Evolutionary conservation across 1,284 basidiomycete genomes (phyloP).

Genomic region (Athelia sp.): DNA sequence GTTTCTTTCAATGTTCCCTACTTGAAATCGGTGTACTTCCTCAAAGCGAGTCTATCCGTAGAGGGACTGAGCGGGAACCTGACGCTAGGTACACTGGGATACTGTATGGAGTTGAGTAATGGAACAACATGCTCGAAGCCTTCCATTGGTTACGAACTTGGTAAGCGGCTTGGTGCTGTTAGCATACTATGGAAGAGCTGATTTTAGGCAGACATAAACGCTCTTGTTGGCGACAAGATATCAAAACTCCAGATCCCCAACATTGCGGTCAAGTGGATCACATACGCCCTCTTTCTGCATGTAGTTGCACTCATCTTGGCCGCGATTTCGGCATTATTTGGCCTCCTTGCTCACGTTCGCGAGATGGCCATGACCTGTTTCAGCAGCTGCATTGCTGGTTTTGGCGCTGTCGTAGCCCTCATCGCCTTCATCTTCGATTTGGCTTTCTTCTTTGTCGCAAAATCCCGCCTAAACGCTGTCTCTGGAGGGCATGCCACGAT

Average conservation of each 20-base stretch:
- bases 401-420: slow-evolving; percentile 69
- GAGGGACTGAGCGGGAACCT: slow-evolving; percentile 53
- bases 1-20: slow-evolving; percentile 86
- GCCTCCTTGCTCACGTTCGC: slow-evolving; percentile 79
- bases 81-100: slow-evolving; percentile 83
- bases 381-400: slow-evolving; percentile 77
- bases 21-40: slow-evolving; percentile 81
- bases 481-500: slow-evolving; percentile 65
- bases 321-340: slow-evolving; percentile 70
- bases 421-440: slow-evolving; percentile 85
- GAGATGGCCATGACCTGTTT: slow-evolving; percentile 83
- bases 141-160: slow-evolving; percentile 77
- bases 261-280: slow-evolving; percentile 83
- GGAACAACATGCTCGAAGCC: slow-evolving; percentile 72
- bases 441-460: slow-evolving; percentile 81
- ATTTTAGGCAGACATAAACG: slow-evolving; percentile 63
- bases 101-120: slow-evolving; percentile 58
- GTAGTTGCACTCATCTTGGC: slow-evolving; percentile 74
- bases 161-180: slow-evolving; percentile 38
- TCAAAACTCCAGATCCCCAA: slow-evolving; percentile 62
- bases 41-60: slow-evolving; percentile 62
- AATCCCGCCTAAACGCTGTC: slow-evolving; percentile 68
- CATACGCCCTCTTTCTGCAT: slow-evolving; percentile 85
- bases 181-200: slow-evolving; percentile 4
- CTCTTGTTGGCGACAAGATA: slow-evolving; percentile 64